Evolutionary conservation across 2,329 filamentous ascomycete species (phyloP), one percentile per base, ranked within the genome.

Genomic region (Fusarium equiseti): DNA sequence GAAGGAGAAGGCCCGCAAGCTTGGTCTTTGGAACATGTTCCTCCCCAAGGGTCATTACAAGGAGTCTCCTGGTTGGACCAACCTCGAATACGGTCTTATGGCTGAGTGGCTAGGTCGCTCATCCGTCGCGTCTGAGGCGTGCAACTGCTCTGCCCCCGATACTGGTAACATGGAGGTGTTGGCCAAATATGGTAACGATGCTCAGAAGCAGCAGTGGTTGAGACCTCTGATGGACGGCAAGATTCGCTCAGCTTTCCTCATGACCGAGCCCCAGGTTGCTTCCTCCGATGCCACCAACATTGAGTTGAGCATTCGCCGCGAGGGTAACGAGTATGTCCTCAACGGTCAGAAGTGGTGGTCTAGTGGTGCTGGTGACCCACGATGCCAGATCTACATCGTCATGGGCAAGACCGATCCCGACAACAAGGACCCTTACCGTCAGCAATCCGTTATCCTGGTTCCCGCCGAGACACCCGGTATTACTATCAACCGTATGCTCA

Each of bases 321-420:
- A 98, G 72, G 95, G 95, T 13, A 89, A 96, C 77, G 89, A 96
- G 75, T 98, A 96, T 78, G 90, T 98, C 20, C 87, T 99, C 57
- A 98, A 98, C 78, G 96, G 96, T 61, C 76, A 95, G 89, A 99
- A 99, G 93, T 99, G 96, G 96, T 99, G 96, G 96, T 97, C 94
- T 29, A 97, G 93, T 70, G 96, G 96, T 72, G 94, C 95, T 20
- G 96, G 96, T 63, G 96, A 99, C 83, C 92, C 92, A 63, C 89
- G 95, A 75, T 99, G 96, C 86, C 88, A 92, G 81, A 86, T 99
- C 79, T 98, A 98, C 84, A 91, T 99, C 68, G 94, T 97, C 75
- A 97, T 99, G 92, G 96, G 94, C 82, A 97, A 98, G 87, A 92
- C 89, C 15, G 92, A 97, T 78, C 86, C 92, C 51, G 84, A 84